Conservation (phyloP, 2,329 filamentous ascomycete genomes). For the Claviceps cyperi region DNA sequence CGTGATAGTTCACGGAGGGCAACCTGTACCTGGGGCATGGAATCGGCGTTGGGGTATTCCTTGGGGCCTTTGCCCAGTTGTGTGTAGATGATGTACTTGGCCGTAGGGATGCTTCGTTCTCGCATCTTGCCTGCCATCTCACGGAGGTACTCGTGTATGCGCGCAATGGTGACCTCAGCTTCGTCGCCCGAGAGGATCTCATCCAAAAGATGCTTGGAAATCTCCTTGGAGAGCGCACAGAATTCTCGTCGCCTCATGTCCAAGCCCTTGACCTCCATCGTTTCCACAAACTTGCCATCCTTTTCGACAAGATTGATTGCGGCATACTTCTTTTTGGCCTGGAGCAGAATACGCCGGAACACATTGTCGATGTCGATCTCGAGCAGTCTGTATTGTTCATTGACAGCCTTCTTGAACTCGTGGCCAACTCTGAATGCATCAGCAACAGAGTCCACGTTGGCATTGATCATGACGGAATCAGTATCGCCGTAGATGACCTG, state of each 20-base stretch:
- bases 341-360: conserved; percentile 81
- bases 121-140: conserved; percentile 81
- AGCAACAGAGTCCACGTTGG: conserved; percentile 84
- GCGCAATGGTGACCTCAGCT: conserved; percentile 69
- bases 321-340: conserved; percentile 99
- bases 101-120: conserved; percentile 54
- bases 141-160: conserved; percentile 85
- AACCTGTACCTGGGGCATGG: conserved; percentile 95
- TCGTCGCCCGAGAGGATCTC: conserved; percentile 92
- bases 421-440: conserved; percentile 84
- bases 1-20: conserved; percentile 75
- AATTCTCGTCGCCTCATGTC: conserved; percentile 98
- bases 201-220: conserved; percentile 78
- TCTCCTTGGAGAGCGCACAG: conserved; percentile 88
- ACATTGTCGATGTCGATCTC: conserved; percentile 98
- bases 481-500: conserved; percentile 98
- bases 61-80: conserved; percentile 89
- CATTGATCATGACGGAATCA: conserved; percentile 99
- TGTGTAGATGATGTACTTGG: conserved; percentile 95
- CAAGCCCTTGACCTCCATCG: conserved; percentile 94
- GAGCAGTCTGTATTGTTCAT: conserved; percentile 78
- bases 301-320: conserved; percentile 86
- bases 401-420: conserved; percentile 90
- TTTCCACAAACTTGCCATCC: conserved; percentile 80
- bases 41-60: conserved; percentile 86